These are phyloP conservation scores for Paramecium octaurelia DNA, from an alignment of 73 alveolate genomes.

Conservation along the genomic window DNA sequence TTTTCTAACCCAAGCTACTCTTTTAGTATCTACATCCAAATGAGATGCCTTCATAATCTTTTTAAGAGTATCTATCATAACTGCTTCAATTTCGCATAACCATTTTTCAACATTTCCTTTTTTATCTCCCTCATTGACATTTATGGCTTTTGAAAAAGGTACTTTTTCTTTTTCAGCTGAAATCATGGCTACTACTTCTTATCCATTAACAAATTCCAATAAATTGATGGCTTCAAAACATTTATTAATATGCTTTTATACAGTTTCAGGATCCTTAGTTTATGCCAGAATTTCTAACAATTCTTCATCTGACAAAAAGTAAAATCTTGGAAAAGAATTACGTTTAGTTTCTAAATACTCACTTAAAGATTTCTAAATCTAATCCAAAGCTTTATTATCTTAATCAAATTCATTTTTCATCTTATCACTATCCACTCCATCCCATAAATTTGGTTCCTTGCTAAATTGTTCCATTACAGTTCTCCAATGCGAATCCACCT, in stretches of 20 bases:
- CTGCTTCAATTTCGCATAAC: slow-evolving; percentile 90
- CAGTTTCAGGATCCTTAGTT: slow-evolving; percentile 96
- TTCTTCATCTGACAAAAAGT: slow-evolving; percentile 97
- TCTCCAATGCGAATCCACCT: slow-evolving; percentile 96
- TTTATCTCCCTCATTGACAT: slow-evolving; percentile 94
- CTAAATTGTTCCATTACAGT: slow-evolving; percentile 83
- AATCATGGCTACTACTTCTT: slow-evolving; percentile 76
- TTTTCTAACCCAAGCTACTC: slow-evolving; percentile 94
- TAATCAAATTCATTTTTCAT: slow-evolving; percentile 81
- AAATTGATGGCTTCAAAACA: slow-evolving; percentile 97
- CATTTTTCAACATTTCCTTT: slow-evolving; percentile 97
- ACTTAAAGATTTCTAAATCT: slow-evolving; percentile 93
- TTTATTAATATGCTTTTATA: slow-evolving; percentile 94
- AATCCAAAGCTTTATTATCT: slow-evolving; percentile 94
- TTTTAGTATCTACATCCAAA: slow-evolving; percentile 72
- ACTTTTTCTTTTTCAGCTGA: slow-evolving; percentile 95
- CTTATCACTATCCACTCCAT: slow-evolving; percentile 68
- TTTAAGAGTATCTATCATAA: slow-evolving; percentile 88
- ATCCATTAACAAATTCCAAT: slow-evolving; percentile 68
- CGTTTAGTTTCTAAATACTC: slow-evolving; percentile 98
- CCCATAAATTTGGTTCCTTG: slow-evolving; percentile 64
- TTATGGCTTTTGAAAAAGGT: slow-evolving; percentile 75
- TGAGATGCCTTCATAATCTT: slow-evolving; percentile 76
- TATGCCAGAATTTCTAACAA: slow-evolving; percentile 94
- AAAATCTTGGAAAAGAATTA: slow-evolving; percentile 93